phyloP scores from a whole-genome alignment of 2,329 filamentous ascomycete genomes.

The Knufia petricola region DNA sequence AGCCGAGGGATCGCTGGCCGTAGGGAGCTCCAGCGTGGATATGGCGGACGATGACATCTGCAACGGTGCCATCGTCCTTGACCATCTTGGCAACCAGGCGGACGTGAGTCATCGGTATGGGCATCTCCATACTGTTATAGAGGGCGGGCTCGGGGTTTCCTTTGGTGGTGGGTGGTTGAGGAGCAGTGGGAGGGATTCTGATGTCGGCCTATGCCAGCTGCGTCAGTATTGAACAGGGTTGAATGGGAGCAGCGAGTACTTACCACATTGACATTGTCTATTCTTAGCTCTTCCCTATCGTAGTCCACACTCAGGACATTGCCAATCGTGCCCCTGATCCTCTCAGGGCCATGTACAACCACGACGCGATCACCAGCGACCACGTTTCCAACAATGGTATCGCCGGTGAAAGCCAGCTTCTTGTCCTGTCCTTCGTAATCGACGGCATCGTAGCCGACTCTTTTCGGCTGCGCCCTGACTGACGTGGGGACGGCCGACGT shows the following conservation, averaged over 20 bases:
- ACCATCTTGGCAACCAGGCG: slow-evolving; percentile 71
- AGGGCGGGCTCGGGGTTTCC: neutral
- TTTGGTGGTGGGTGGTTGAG: slow-evolving; percentile 24
- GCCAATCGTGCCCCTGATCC: slow-evolving; percentile 68
- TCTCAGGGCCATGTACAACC: slow-evolving; percentile 62
- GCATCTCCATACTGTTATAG: slow-evolving; percentile 42
- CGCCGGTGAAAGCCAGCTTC: slow-evolving; percentile 20
- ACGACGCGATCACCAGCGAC: slow-evolving; percentile 69
- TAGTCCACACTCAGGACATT: slow-evolving; percentile 50
- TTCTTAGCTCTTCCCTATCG: slow-evolving; percentile 47
- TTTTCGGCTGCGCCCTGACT: neutral
- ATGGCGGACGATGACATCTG: slow-evolving; percentile 70
- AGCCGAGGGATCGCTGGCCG: slow-evolving; percentile 42
- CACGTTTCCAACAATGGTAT: slow-evolving; percentile 48
- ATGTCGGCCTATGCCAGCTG: slow-evolving; percentile 31
- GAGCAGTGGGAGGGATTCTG: slow-evolving; percentile 33
- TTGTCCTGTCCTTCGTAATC: slow-evolving; percentile 27
- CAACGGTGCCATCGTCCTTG: slow-evolving; percentile 53
- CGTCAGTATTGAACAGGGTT: neutral
- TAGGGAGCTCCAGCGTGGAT: slow-evolving; percentile 47
- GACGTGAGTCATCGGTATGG: slow-evolving; percentile 60
- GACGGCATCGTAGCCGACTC: slow-evolving; percentile 12
- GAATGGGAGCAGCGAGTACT: slow-evolving; percentile 24
- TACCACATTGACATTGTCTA: slow-evolving; percentile 58
- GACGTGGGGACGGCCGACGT: slow-evolving; percentile 35